These are phyloP conservation scores for Eutrema salsugineum DNA, from an alignment of 441 rosid species.

Conservation along the genomic window DNA sequence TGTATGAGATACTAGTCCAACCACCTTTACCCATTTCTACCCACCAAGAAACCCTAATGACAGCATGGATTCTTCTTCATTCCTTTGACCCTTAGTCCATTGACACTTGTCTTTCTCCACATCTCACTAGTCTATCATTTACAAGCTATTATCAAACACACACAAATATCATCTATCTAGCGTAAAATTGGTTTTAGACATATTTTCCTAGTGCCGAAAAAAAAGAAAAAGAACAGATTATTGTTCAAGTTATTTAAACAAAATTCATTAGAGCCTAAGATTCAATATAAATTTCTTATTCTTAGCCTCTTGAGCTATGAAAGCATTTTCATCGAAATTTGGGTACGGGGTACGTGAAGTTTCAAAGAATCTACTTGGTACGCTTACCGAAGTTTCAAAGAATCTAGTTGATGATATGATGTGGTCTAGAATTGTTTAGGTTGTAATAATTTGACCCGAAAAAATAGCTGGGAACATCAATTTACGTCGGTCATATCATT, in stretches of 20 bases:
- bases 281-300: neutral
- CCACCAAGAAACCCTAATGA: conserved; percentile 40
- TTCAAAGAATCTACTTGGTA: neutral
- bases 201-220: no score
- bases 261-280: neutral
- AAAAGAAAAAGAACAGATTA: no score
- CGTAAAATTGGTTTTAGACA: no score
- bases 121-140: neutral
- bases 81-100: neutral
- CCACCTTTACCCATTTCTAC: conserved; percentile 88
- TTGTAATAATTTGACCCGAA: no score
- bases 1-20: conserved; percentile 40
- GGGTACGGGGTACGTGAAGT: neutral
- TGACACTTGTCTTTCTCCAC: neutral
- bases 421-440: neutral
- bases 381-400: neutral
- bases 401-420: neutral
- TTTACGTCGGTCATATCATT: no score
- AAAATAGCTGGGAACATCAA: no score
- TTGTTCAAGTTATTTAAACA: neutral
- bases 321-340: neutral
- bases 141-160: neutral
- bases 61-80: neutral
- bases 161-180: neutral
- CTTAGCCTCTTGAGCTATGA: neutral